These are phyloP conservation scores for Phytophthora cajani DNA, from an alignment of 352 stramenopile genomes.

Conservation along the genomic window DNA sequence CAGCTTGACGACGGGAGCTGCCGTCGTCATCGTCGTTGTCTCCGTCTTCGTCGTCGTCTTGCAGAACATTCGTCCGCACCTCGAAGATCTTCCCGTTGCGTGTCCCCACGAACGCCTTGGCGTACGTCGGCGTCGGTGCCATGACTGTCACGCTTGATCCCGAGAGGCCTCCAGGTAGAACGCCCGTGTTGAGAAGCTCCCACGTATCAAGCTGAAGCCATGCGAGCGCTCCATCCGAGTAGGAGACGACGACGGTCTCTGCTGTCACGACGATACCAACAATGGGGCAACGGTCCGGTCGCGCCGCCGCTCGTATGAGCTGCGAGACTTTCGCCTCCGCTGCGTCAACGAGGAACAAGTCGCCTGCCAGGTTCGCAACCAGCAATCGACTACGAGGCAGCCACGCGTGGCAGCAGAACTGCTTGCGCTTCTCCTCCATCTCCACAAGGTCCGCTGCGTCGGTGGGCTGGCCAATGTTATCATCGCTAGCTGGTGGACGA, in stretches of 20 bases:
- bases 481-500: slow-evolving; percentile 1
- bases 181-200: slow-evolving; percentile 48
- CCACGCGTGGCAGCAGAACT: slow-evolving; percentile 70
- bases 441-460: slow-evolving; percentile 35
- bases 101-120: slow-evolving; percentile 70
- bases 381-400: slow-evolving; percentile 53
- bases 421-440: slow-evolving; percentile 53
- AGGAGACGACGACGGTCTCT: slow-evolving; percentile 58
- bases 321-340: slow-evolving; percentile 35
- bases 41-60: slow-evolving; percentile 64
- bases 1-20: neutral
- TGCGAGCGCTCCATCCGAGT: slow-evolving; percentile 53
- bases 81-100: slow-evolving; percentile 66
- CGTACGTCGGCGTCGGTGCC: slow-evolving; percentile 54
- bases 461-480: neutral
- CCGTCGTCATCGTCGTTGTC: slow-evolving; percentile 70
- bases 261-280: slow-evolving; percentile 55
- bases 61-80: slow-evolving; percentile 55
- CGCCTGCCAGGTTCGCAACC: slow-evolving; percentile 56
- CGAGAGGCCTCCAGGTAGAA: slow-evolving; percentile 30
- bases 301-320: slow-evolving; percentile 40
- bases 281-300: slow-evolving; percentile 48
- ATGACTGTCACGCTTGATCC: slow-evolving; percentile 44
- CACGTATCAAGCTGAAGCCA: slow-evolving; percentile 58
- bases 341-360: slow-evolving; percentile 64